Percentiles rank a stretch among this genome's conserved stretches.
phyloP scores from a whole-genome alignment of 495 filamentous ascomycete genomes.

The Margaritispora aquatica region DNA sequence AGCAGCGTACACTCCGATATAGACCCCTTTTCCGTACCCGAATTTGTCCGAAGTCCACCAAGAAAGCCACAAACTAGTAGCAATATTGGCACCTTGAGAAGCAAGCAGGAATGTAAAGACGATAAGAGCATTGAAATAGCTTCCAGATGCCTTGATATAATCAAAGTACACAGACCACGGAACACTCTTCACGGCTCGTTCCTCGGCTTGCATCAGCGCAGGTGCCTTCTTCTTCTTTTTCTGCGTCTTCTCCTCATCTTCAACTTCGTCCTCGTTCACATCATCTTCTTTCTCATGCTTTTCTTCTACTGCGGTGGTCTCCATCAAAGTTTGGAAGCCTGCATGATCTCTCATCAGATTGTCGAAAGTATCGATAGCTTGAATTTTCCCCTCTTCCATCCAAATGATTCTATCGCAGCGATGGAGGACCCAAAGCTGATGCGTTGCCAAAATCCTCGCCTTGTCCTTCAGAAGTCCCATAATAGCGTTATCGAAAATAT shows the following conservation, averaged over 20 bases:
- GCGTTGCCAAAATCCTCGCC: constrained; percentile 85
- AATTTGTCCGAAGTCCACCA: constrained; percentile 77
- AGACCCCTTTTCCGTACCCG: constrained; percentile 55
- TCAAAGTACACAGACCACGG: constrained; percentile 76
- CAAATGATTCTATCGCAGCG: constrained; percentile 87
- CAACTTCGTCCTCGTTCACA: constrained; percentile 37
- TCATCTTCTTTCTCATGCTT: constrained; percentile 33
- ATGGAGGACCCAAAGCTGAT: constrained; percentile 87
- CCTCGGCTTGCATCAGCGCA: constrained; percentile 86
- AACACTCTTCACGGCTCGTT: constrained; percentile 74
- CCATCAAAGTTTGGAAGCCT: constrained; percentile 75
- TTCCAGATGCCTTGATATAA: constrained; percentile 76
- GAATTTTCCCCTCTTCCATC: constrained; percentile 80
- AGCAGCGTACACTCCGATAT: constrained; percentile 82
- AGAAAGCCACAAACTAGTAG: constrained; percentile 84
- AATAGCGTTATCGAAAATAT: constrained; percentile 95
- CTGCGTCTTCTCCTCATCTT: constrained; percentile 40
- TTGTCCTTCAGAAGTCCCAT: constrained; percentile 84
- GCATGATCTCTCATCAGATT: constrained; percentile 73
- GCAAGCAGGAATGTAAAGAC: constrained; percentile 60
- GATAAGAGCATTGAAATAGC: constrained; percentile 58
- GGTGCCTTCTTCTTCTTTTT: constrained; percentile 56
- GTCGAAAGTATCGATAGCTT: constrained; percentile 80
- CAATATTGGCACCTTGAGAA: constrained; percentile 77
- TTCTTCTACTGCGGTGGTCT: constrained; percentile 65